A percentile compares a stretch with the other conserved stretches of the same genome.
Conservation (phyloP, 352 stramenopile genomes). For the Plasmopara viticola region DNA sequence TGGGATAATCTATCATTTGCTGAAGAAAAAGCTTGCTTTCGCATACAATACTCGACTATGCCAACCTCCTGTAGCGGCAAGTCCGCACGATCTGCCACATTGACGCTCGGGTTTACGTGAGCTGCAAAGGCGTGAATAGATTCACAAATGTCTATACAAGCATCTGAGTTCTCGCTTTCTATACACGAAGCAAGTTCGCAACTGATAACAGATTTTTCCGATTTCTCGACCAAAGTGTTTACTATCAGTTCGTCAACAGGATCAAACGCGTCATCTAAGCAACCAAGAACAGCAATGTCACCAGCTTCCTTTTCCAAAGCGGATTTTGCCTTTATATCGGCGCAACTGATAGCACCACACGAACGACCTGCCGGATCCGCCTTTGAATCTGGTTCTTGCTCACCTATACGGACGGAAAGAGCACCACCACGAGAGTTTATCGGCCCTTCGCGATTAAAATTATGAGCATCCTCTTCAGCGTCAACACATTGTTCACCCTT, state of each 20-base stretch:
- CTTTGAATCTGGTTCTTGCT: not conserved
- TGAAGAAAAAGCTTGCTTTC: constrained; percentile 28
- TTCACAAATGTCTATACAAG: not conserved
- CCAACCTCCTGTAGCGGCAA: constrained; percentile 33
- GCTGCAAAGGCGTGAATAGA: not conserved
- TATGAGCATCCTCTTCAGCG: not conserved
- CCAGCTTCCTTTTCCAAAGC: constrained; percentile 10
- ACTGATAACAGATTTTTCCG: constrained; percentile 5
- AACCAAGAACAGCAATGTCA: constrained; percentile 21
- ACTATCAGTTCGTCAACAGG: constrained; percentile 24
- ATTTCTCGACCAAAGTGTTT: not conserved
- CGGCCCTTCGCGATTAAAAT: not conserved
- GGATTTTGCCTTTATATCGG: not conserved
- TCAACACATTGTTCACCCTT: not conserved
- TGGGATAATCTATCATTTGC: constrained; percentile 27
- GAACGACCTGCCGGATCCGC: not conserved
- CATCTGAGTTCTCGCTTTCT: constrained; percentile 1
- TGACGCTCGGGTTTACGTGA: constrained; percentile 1
- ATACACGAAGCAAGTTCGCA: not conserved
- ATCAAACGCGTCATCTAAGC: constrained; percentile 24
- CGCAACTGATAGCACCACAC: not conserved
- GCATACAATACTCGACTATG: constrained; percentile 33
- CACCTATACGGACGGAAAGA: not conserved
- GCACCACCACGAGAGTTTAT: not conserved
- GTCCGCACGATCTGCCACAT: constrained; percentile 8